These are phyloP conservation scores for Hydnum rufescens DNA, from an alignment of 768 basidiomycete genomes.

Conservation along the genomic window DNA sequence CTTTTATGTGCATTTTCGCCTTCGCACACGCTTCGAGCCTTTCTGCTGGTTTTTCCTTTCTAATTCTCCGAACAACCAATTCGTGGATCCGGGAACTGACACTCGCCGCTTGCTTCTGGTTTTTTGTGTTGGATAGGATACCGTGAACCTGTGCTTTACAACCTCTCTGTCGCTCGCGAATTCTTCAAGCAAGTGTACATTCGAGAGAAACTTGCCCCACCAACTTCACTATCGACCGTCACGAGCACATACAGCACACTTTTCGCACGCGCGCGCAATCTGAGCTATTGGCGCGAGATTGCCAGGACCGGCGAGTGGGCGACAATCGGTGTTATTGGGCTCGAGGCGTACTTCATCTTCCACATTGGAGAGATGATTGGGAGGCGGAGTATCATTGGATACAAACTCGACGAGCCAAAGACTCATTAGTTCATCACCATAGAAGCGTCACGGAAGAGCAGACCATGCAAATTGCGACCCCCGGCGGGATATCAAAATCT, in stretches of 20 bases:
- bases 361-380: constrained; percentile 86
- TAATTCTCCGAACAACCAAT: not conserved
- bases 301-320: constrained; percentile 44
- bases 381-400: constrained; percentile 59
- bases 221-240: constrained; percentile 33
- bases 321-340: constrained; percentile 48
- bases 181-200: constrained; percentile 55
- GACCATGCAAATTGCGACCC: not conserved
- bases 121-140: constrained; percentile 28
- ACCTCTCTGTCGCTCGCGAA: constrained; percentile 57
- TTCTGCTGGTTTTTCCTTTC: not conserved
- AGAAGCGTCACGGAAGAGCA: not conserved
- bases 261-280: constrained; percentile 38
- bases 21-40: not conserved
- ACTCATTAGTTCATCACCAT: not conserved
- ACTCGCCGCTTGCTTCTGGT: not conserved
- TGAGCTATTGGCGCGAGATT: constrained; percentile 40
- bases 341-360: constrained; percentile 83
- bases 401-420: constrained; percentile 27
- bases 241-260: constrained; percentile 41
- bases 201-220: constrained; percentile 48
- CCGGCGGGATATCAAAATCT: no score
- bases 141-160: constrained; percentile 59
- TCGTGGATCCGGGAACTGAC: not conserved
- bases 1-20: not conserved